Evolutionary conservation across 2,329 filamentous ascomycete genomes (phyloP), one percentile per base, ranked within the genome.

Genomic region (Remersonia thermophila): DNA sequence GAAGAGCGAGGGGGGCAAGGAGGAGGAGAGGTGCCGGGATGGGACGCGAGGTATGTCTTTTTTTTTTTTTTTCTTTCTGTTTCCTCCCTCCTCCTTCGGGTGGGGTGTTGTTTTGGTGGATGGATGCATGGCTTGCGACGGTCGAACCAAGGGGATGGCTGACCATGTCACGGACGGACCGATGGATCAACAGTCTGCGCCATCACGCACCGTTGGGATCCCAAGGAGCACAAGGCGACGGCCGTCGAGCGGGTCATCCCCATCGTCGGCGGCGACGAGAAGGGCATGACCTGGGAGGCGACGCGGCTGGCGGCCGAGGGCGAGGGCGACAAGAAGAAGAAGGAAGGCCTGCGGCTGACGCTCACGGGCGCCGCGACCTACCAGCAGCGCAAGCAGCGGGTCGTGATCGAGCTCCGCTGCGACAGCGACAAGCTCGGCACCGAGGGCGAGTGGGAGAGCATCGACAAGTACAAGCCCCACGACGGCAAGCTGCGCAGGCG

Each of bases 331-430:
- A 76, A 74, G 42, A 76, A 70, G 2, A 66, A 73, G 15, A 76
- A 74, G 43, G 77, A 91, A 47, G 87, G 89, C 1, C 51, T 94
- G 9, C 69, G 76, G 12, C 56, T 91, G 1, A 73, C 79, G 42
- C 56, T 94, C 33, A 63, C 67, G 39, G 76, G 77, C n/a, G 73
- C 74, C 11, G 66, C 30, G 10, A 35, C 61, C 31, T 64, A 69
- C 42, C 60, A 68, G 36, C 63, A 67, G 37, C 60, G 61, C 18
- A 63, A 73, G 41, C 82, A 93, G 56, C 77, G 75, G 51, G 83
- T 86, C 3, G 70, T 93, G 8, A 73, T 96, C 36, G 83, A 93
- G 51, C 86, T 96, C 48, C 55, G 87, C 14, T 98, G 91, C 60
- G 80, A 93, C 52, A 64, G 60, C 20, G 67, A 80, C 2, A 69